Evolutionary conservation across 2,329 filamentous ascomycete species (phyloP).

Genomic region (Didymella pomorum): DNA sequence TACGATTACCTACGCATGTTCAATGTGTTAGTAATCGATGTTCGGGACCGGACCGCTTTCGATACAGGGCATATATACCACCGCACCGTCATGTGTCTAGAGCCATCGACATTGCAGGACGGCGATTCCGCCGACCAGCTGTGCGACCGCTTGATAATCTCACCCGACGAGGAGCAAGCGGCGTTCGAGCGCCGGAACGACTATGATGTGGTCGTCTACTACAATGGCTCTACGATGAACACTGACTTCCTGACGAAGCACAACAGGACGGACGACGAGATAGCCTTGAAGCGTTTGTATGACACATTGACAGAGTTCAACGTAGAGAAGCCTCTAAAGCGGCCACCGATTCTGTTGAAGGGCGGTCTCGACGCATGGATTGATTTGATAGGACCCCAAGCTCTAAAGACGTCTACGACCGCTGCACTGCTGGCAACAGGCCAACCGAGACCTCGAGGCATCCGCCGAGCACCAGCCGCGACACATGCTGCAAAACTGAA

Average conservation of each 20-base stretch:
- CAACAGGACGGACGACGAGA: conserved; percentile 51
- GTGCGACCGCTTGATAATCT: conserved; percentile 73
- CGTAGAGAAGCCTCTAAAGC: conserved; percentile 75
- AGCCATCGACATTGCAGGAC: conserved; percentile 77
- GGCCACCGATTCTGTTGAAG: conserved; percentile 76
- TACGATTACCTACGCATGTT: conserved; percentile 72
- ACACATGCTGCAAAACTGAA: conserved; percentile 61
- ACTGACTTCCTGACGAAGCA: conserved; percentile 63
- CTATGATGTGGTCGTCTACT: conserved; percentile 89
- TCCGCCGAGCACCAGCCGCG: conserved; percentile 62
- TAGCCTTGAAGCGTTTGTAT: conserved; percentile 73
- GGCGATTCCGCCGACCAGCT: conserved; percentile 71
- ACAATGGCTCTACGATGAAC: conserved; percentile 75
- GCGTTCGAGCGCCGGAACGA: conserved; percentile 76
- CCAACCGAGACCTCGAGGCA: conserved; percentile 56
- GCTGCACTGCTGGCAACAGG: conserved; percentile 59
- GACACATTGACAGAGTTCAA: conserved; percentile 86
- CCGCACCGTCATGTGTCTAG: conserved; percentile 85
- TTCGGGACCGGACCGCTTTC: conserved; percentile 80
- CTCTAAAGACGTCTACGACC: conserved; percentile 66
- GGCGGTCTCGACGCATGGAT: conserved; percentile 90
- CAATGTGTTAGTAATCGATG: conserved; percentile 82
- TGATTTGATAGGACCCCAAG: conserved; percentile 77
- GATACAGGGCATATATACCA: conserved; percentile 90
- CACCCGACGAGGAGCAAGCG: conserved; percentile 75